Conservation (phyloP, 306 rosid species). For the Styphnolobium japonicum region DNA sequence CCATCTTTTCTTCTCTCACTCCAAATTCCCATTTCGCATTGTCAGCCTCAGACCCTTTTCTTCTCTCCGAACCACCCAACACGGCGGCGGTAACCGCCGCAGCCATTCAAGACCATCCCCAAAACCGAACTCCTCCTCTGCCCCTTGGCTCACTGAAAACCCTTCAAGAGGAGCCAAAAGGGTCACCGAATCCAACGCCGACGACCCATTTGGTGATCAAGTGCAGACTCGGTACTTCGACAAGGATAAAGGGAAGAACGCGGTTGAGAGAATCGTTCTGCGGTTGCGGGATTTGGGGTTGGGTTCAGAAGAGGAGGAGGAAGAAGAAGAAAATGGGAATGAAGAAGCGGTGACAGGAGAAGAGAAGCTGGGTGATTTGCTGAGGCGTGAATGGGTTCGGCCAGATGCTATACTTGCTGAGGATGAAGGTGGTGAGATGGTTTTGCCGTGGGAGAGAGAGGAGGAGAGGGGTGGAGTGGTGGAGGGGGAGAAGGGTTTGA, state of each 20-base stretch:
- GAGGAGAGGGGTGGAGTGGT: constrained; percentile 47
- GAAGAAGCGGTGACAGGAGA: constrained; percentile 55
- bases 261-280: constrained; percentile 78
- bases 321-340: constrained; percentile 9
- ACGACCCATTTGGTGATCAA: constrained; percentile 19
- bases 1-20: constrained; percentile 35
- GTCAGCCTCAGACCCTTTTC: constrained; percentile 34
- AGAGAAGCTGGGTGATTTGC: constrained; percentile 73
- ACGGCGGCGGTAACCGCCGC: neutral
- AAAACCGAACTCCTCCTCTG: constrained; percentile 40
- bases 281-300: constrained; percentile 74
- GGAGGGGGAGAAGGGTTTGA: constrained; percentile 70
- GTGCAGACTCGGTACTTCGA: constrained; percentile 27
- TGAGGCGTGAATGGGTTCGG: constrained; percentile 72
- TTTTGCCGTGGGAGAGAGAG: constrained; percentile 43
- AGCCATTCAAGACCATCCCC: constrained; percentile 28
- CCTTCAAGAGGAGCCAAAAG: constrained; percentile 26
- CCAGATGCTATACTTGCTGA: constrained; percentile 51
- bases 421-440: constrained; percentile 43
- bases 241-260: constrained; percentile 45
- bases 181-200: constrained; percentile 12
- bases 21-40: constrained; percentile 48
- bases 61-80: constrained; percentile 46
- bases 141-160: constrained; percentile 68
- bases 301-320: constrained; percentile 54